Evolutionary conservation across 306 rosid species (phyloP).

Genomic region (Astragalus glycyphyllos): DNA sequence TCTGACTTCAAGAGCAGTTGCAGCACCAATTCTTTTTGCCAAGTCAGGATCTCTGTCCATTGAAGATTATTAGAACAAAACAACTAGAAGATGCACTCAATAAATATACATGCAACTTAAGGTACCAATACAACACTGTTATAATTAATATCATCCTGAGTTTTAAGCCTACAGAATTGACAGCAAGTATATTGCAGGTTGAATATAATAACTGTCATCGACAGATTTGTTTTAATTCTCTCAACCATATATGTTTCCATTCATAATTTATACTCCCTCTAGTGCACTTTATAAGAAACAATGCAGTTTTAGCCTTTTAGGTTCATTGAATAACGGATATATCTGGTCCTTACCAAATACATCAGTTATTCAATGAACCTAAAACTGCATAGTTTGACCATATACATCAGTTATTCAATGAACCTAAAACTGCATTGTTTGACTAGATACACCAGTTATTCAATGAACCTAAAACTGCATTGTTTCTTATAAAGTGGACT

Average conservation of each 20-base stretch:
- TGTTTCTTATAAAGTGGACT: no score
- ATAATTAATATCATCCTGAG: constrained; percentile 8
- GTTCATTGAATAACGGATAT: no score
- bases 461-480: no score
- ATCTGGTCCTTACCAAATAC: no score
- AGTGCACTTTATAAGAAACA: no score
- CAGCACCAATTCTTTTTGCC: constrained; percentile 75
- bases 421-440: no score
- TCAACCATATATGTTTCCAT: not conserved
- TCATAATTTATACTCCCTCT: not conserved
- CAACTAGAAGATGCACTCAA: constrained; percentile 23
- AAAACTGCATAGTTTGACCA: no score
- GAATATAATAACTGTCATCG: not conserved
- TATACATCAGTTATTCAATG: no score
- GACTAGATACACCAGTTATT: no score
- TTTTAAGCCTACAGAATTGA: constrained; percentile 13
- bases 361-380: no score
- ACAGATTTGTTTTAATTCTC: constrained; percentile 15
- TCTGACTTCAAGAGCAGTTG: constrained; percentile 94
- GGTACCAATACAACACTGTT: constrained; percentile 7
- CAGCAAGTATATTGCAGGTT: constrained; percentile 25
- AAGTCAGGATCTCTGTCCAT: constrained; percentile 74
- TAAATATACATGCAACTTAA: constrained; percentile 14
- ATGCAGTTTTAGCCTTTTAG: no score
- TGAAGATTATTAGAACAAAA: constrained; percentile 42